Conservation (phyloP, 768 basidiomycete genomes). For the Daedaleopsis sinensis region DNA sequence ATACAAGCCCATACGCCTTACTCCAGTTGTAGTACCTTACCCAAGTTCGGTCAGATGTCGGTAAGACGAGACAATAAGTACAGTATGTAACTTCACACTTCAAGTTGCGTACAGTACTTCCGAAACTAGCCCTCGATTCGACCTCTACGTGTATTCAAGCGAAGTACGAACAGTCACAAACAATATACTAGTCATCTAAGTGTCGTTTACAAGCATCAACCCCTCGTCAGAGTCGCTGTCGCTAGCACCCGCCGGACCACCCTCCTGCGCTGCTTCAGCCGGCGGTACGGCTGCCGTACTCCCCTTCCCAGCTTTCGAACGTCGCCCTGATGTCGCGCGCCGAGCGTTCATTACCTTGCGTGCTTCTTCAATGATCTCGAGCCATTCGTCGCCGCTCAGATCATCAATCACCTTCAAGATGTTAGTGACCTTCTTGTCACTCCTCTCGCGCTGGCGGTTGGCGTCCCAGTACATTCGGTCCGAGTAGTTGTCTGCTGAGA, state of each 20-base stretch:
- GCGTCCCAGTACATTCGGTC: not conserved
- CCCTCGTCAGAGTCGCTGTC: not conserved
- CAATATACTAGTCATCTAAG: not conserved
- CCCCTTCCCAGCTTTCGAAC: not conserved
- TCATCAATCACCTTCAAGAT: not conserved
- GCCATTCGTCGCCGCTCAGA: not conserved
- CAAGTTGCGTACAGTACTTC: not conserved
- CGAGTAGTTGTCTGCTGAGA: not conserved
- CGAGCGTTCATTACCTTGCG: not conserved
- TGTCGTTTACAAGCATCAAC: not conserved
- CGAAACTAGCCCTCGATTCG: not conserved
- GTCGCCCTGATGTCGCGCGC: not conserved
- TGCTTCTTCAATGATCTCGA: not conserved
- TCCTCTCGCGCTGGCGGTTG: not conserved
- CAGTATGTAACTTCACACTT: not conserved
- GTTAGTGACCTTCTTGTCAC: not conserved
- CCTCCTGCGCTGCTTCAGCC: not conserved
- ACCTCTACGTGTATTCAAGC: not conserved
- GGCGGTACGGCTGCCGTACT: not conserved
- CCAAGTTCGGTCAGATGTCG: not conserved
- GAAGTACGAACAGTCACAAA: not conserved
- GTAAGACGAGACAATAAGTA: not conserved
- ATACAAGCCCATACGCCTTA: not conserved
- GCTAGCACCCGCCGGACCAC: not conserved
- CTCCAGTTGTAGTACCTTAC: not conserved